Evolutionary conservation across 2,329 filamentous ascomycete species (phyloP), one percentile per base, ranked within the genome.

Genomic region (Paraconiothyrium sp.): DNA sequence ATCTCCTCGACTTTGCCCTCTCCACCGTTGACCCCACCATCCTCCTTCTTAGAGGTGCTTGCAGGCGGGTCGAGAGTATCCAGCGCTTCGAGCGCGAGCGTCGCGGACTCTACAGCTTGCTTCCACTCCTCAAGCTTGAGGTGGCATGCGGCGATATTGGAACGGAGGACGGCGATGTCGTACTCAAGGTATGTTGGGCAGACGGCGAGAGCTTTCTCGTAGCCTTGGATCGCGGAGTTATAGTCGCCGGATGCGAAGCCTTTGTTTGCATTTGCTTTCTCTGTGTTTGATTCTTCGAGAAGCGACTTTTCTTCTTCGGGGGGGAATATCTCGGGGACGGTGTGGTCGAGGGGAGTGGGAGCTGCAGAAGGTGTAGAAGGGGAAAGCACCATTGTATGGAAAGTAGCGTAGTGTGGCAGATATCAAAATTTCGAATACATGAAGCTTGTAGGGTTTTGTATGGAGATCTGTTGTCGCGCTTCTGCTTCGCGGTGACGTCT

Each of bases 131-230:
- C 84, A 3, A 96, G 83, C 76, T 96, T 96, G 58, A 98, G 78
- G 71, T 97, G 88, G 75, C 93, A 97, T 10, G 94, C 94, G 1
- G 94, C 87, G 67, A 97, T 90, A 81, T 98, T 98, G 76, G 91
- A 93, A 61, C 90, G 88, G 6, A 98, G 84, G 10, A 98, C 92
- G 30, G 94, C 93, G 64, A 94, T 84, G 69, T 97, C 93, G 80
- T 92, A 97, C 76, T 94, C 89, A 30, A 97, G 86, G 76, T 97
- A 96, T 66, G 88, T 89, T 1, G 94, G 94, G 72, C 92, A 94
- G 8, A 89, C 86, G 13, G 88, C 84, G 3, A 96, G 84, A 24
- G 95, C 94, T 67, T 90, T 88, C 72, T 93, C 90, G 80, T 98
- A 98, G 63, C 87, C 90, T 67, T 89, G 86, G 64, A 98, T 90